Conservation (phyloP, 2,329 filamentous ascomycete genomes). For the Pezicula rhizophila region DNA sequence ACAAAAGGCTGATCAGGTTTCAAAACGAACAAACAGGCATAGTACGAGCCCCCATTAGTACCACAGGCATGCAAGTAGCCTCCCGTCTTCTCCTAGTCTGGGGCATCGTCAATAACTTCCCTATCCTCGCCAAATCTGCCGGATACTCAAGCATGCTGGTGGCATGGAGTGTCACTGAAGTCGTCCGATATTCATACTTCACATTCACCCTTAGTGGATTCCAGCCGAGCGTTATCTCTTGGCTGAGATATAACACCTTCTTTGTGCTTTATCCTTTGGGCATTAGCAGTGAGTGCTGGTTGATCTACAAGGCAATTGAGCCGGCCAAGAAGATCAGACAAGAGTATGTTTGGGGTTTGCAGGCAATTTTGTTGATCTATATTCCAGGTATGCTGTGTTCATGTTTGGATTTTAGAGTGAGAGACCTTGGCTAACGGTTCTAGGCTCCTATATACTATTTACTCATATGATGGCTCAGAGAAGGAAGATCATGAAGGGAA, state of each 20-base stretch:
- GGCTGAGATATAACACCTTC: conserved; percentile 90
- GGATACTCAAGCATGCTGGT: conserved; percentile 73
- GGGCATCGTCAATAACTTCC: conserved; percentile 73
- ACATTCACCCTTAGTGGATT: conserved; percentile 60
- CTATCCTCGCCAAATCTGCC: conserved; percentile 51
- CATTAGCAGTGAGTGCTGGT: conserved; percentile 78
- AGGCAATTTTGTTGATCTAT: conserved; percentile 65
- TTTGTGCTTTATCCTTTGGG: conserved; percentile 88
- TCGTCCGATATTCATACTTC: conserved; percentile 91
- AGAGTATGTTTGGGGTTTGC: conserved; percentile 53
- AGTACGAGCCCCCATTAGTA: conserved; percentile 78
- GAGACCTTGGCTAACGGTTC: conserved; percentile 11
- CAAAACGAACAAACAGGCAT: conserved; percentile 48
- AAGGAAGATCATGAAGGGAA: conserved; percentile 66
- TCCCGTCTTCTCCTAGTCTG: conserved; percentile 85
- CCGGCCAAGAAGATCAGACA: conserved; percentile 48
- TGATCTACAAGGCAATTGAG: conserved; percentile 66
- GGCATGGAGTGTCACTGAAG: conserved; percentile 87
- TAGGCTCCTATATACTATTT: conserved; percentile 69
- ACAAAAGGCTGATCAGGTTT: conserved; percentile 9
- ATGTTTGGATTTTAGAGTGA: conserved; percentile 1
- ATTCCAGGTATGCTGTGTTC: conserved; percentile 60
- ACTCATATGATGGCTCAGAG: conserved; percentile 94
- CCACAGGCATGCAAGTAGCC: conserved; percentile 85
- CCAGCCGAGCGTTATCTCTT: conserved; percentile 63